Conservation (phyloP, 148 eudicot species). For the Vaccinium macrocarpon region DNA sequence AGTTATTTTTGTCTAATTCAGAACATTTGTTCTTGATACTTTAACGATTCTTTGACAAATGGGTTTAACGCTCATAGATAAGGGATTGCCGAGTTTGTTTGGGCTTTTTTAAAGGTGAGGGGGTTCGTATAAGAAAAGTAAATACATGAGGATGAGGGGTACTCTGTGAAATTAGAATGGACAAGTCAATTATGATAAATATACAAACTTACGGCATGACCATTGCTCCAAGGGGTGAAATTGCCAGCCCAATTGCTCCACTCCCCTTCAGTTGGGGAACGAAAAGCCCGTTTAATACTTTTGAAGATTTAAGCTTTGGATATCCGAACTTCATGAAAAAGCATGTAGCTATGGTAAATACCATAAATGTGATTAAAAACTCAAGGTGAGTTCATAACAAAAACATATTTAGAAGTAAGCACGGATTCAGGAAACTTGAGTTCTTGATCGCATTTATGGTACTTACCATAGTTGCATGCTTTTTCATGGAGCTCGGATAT, state of each 20-base stretch:
- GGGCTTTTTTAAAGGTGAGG: not conserved
- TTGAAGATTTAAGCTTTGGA: constrained; percentile 48
- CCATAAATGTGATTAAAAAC: constrained; percentile 58
- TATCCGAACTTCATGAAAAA: constrained; percentile 81
- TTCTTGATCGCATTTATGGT: constrained; percentile 81
- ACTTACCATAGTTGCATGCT: constrained; percentile 80
- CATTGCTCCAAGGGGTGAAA: constrained; percentile 98
- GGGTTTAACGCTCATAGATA: not conserved
- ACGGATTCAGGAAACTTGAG: constrained; percentile 65
- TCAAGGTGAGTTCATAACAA: too few relatives aligned
- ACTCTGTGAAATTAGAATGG: not conserved
- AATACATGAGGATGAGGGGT: too few relatives aligned
- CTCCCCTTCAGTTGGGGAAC: constrained; percentile 85
- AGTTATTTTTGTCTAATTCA: not conserved
- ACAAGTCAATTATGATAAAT: not conserved
- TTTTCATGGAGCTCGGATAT: constrained; percentile 79
- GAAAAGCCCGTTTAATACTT: constrained; percentile 78
- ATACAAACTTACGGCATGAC: constrained; percentile 90
- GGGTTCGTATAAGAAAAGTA: too few relatives aligned
- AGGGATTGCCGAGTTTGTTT: not conserved
- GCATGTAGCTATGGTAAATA: constrained; percentile 80
- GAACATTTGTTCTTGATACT: not conserved
- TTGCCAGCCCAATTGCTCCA: constrained; percentile 86
- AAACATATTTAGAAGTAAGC: too few relatives aligned
- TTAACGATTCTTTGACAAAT: not conserved